Evolutionary conservation across 1,284 basidiomycete genomes (phyloP).

Genomic region (Ustilago nuda): DNA sequence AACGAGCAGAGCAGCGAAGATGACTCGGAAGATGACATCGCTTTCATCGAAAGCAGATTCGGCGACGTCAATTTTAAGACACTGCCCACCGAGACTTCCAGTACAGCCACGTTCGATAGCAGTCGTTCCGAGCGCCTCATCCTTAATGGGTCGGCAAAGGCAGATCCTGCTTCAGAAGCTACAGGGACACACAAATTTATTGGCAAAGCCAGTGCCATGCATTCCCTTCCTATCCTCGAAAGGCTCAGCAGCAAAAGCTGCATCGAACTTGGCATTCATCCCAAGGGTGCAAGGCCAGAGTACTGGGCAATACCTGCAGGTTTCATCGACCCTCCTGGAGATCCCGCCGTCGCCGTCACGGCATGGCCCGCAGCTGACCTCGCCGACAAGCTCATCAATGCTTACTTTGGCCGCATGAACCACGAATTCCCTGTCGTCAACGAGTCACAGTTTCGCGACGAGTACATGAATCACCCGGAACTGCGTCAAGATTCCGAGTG

Average conservation of each 20-base stretch:
- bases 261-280: conserved; percentile 27
- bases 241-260: conserved; percentile 35
- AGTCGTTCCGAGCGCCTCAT: conserved; percentile 29
- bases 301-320: conserved; percentile 46
- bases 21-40: conserved; percentile 55
- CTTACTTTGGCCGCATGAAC: conserved; percentile 55
- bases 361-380: conserved; percentile 57
- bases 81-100: not conserved
- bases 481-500: conserved; percentile 49
- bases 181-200: conserved; percentile 45
- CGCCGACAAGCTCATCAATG: conserved; percentile 44
- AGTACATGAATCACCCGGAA: conserved; percentile 34
- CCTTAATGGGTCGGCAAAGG: conserved; percentile 10
- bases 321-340: conserved; percentile 29
- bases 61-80: conserved; percentile 13
- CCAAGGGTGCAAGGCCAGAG: conserved; percentile 34
- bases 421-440: conserved; percentile 57
- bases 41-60: conserved; percentile 39
- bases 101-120: conserved; percentile 23
- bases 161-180: not conserved
- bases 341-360: conserved; percentile 2
- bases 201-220: conserved; percentile 60
- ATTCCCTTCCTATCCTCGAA: conserved; percentile 52
- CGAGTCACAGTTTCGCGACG: conserved; percentile 49
- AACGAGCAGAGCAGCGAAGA: conserved; percentile 29